Evolutionary conservation across 768 basidiomycete species (phyloP).

Genomic region (Crepidotus variabilis): DNA sequence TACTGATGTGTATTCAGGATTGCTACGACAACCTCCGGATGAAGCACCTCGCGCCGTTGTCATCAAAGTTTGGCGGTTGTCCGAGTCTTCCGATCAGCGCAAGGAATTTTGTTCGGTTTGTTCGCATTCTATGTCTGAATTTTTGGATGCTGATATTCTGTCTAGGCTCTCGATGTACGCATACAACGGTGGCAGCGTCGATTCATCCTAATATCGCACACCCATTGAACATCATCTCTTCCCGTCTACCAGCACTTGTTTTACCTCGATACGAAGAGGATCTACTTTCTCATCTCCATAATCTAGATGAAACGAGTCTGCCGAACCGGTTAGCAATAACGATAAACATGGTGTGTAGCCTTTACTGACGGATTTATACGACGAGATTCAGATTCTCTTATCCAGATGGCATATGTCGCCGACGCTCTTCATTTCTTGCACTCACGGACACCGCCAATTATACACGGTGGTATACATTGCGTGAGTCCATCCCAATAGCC

Average conservation of each 20-base stretch:
- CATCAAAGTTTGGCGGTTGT: background rate
- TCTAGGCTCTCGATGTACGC: background rate
- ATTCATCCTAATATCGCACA: background rate
- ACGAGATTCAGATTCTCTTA: background rate
- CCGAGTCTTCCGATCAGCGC: background rate
- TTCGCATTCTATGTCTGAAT: background rate
- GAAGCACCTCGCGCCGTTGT: background rate
- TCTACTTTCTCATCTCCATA: background rate
- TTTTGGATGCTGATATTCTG: background rate
- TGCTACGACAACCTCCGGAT: background rate
- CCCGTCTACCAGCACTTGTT: background rate
- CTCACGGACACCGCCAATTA: constrained; percentile 17
- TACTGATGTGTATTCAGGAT: background rate
- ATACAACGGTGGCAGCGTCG: background rate
- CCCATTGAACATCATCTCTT: background rate
- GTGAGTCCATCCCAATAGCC: constrained; percentile 14
- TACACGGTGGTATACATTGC: constrained; percentile 24
- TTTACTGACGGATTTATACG: background rate
- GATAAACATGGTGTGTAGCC: background rate
- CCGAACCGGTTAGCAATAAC: background rate
- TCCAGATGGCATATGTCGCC: constrained; percentile 18
- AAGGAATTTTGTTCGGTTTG: background rate
- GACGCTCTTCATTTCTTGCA: constrained; percentile 23
- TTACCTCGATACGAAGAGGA: background rate
- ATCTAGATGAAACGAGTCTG: background rate